Evolutionary conservation across 2,329 filamentous ascomycete genomes (phyloP), one percentile per base, ranked within the genome.

Genomic region (Penicillium sp.): DNA sequence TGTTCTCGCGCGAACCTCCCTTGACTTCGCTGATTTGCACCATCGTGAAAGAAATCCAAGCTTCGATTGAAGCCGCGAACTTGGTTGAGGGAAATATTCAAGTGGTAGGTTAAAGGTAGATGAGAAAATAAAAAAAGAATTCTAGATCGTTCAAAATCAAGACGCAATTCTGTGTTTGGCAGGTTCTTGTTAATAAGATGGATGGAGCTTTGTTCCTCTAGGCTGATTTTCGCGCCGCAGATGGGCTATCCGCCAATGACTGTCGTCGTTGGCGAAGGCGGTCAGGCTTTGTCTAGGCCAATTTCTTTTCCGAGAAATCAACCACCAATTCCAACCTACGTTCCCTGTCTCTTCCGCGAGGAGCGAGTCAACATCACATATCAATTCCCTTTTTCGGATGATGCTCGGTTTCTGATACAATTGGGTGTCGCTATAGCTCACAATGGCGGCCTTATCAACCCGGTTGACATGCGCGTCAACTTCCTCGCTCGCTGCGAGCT

Each of bases 11-110:
- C 79, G 87, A 86, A 78, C 91, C 93, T 79, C 89, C 89, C 81
- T 96, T 96, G 70, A 96, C 90, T 79, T 96, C 91, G 79, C 89
- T 95, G 76, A 94, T 91, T 74, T 91, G 88, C 66, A 93, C 89
- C 89, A 92, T 93, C 62, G 58, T 72, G 64, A 61, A 23, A 43
- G 62, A 52, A 59, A 57, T 60, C 63, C 63, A 57, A 64, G 64
- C 66, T 63, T 67, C 58, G 55, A 55, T 58, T 45, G 59, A 60
- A 67, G 66, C 62, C 63, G 65, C 21, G 16, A 23, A 28, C 47
- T 50, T 24, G 40, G 5, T 42, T 43, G 40, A 20, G 12, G 26
- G n/a, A 33, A 24, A 46, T n/a, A 6, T 16, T 33, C 16, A 9
- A 52, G 18, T 35, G n/a, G 7, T 21, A 50, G 12, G 23, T 33